Base-by-base conservation (phyloP, 345 rosid species). In the Eutrema yunnanense region DNA sequence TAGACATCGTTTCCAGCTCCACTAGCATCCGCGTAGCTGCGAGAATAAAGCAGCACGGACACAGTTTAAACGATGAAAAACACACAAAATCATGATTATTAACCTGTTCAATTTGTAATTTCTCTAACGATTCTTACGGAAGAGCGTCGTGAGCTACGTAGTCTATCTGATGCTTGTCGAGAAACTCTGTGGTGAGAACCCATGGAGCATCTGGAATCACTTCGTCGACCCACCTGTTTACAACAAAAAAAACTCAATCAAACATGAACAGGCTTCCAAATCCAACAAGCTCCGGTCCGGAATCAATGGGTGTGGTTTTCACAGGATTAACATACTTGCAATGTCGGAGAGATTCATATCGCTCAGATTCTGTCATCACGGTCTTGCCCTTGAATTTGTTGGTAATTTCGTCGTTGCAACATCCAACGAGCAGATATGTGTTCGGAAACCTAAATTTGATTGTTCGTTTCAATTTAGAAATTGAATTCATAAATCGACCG, bases 121-220 rank as follows among this genome's bases (percentile, higher is more conserved):
- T 37, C 14, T 52, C 32, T 19, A 40, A 1, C 2, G 37, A 66
- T 19, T 55, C 84, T 78, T 84, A 86, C 88, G 90, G 90, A 56
- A 88, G 88, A 72, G 88, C 71, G 54, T 84, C 90, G 6, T 86
- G 87, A n/a, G 90, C 90, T 53, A 88, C 90, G 49, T 83, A 86
- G 52, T 86, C 92, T 3, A 88, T 84, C 36, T 74, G 41, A 78
- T 88, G 88, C 46, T 86, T 83, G 77, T 88, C 86, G 8, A 88
- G 85, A 73, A 88, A 88, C 73, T 84, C 93, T 44, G 64, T 73
- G 0, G 82, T 81, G 54, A 86, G 63, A 72, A 88, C 90, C 93
- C 94, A 86, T 27, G 94, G 94, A 3, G 94, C 94, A 80, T 88
- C 86, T 56, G 89, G 85, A 29, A 88, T 86, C 29, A 88, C 94